These are phyloP conservation scores for Uronychia binucleata DNA, from an alignment of 73 alveolate genomes.

Conservation along the genomic window DNA sequence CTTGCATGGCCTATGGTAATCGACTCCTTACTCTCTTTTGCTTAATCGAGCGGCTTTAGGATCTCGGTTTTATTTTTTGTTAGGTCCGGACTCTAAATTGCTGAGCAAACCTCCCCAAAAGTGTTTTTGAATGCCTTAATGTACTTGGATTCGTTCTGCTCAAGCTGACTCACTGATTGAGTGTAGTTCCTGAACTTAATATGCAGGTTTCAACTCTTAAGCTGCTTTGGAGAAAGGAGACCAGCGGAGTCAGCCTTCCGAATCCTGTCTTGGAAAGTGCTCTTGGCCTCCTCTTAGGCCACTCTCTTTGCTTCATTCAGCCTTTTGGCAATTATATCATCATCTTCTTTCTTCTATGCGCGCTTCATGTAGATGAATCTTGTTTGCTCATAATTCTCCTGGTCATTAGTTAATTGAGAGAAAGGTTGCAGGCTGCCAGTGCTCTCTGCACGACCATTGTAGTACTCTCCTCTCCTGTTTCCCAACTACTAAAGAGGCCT, in stretches of 20 bases:
- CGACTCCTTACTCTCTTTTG: no score
- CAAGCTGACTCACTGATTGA: neutral
- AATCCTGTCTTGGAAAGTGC: neutral
- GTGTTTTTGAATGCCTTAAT: neutral
- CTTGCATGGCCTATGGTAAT: no score
- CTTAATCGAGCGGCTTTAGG: no score
- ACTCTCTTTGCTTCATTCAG: neutral
- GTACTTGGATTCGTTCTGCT: neutral
- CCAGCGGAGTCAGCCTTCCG: neutral
- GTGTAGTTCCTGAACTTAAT: neutral
- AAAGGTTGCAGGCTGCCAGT: neutral
- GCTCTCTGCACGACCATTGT: neutral
- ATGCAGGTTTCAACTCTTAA: neutral
- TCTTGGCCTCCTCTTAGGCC: neutral
- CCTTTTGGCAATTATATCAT: neutral
- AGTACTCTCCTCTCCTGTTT: neutral
- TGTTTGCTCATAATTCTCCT: neutral
- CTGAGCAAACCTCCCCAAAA: neutral
- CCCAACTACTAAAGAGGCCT: neutral
- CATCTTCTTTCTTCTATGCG: neutral
- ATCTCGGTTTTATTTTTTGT: neutral
- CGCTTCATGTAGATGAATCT: neutral
- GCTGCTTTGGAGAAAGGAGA: neutral
- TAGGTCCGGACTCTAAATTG: neutral
- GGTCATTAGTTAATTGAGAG: neutral